These are phyloP conservation scores for Heteromeles arbutifolia DNA, from an alignment of 306 rosid genomes.

Conservation along the genomic window DNA sequence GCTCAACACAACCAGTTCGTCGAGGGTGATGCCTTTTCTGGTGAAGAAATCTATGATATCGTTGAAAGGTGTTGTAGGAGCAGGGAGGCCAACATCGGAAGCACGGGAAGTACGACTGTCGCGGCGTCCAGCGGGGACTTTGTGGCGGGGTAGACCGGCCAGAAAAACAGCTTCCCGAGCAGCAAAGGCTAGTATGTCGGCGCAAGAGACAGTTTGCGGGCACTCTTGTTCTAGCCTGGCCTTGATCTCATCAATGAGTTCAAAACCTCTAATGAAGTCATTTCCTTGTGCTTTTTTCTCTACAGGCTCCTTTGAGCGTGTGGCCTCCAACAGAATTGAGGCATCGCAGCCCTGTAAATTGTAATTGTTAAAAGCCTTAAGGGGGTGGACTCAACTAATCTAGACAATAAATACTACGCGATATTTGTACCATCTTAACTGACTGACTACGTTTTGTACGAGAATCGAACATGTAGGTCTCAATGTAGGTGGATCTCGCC, in stretches of 20 bases:
- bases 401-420: too few species aligned
- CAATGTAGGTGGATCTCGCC: too few species aligned
- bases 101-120: constrained; percentile 42
- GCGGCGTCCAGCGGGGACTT: constrained; percentile 35
- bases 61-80: constrained; percentile 17
- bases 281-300: constrained; percentile 46
- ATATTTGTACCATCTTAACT: not conserved
- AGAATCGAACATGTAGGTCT: too few species aligned
- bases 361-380: not conserved
- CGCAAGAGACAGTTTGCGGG: constrained; percentile 52
- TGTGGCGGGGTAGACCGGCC: constrained; percentile 22
- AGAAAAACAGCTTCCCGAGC: constrained; percentile 28
- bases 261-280: constrained; percentile 36
- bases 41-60: constrained; percentile 18
- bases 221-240: constrained; percentile 35
- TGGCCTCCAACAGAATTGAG: constrained; percentile 52
- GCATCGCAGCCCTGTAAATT: constrained; percentile 73
- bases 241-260: constrained; percentile 56
- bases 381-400: too few species aligned
- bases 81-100: constrained; percentile 17
- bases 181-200: constrained; percentile 48
- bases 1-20: constrained; percentile 43
- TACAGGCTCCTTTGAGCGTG: constrained; percentile 20
- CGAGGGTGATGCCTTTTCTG: constrained; percentile 29
- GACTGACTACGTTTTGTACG: not conserved